Percentiles rank a stretch among this genome's conserved stretches.
These are phyloP conservation scores for Ophiostoma pallidulum DNA, from an alignment of 2,329 filamentous ascomycete species.

Conservation along the genomic window DNA sequence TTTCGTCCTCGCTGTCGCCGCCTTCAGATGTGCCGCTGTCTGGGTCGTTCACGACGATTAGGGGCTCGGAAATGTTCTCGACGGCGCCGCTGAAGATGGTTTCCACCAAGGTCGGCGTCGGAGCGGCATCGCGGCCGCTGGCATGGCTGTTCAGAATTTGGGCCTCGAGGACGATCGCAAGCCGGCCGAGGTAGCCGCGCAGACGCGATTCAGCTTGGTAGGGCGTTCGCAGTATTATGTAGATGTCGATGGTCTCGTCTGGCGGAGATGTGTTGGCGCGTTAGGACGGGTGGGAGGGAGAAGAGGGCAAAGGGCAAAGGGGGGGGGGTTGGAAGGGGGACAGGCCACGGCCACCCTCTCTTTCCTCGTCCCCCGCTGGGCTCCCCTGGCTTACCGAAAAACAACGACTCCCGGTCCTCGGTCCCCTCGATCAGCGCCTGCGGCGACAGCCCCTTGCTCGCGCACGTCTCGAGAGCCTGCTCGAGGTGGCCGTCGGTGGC, in stretches of 20 bases:
- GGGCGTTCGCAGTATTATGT: constrained; percentile 58
- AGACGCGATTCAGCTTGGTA: constrained; percentile 47
- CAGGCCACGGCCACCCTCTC: too few species aligned
- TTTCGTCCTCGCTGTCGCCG: not conserved
- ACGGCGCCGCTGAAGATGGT: constrained; percentile 49
- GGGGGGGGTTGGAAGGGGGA: too few species aligned
- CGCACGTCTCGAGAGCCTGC: constrained; percentile 32
- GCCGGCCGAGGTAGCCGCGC: constrained; percentile 48
- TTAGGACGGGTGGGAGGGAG: constrained; percentile 21
- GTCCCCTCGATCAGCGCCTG: constrained; percentile 46
- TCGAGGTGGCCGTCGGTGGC: constrained; percentile 46
- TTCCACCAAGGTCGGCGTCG: constrained; percentile 47
- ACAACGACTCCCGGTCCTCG: constrained; percentile 53
- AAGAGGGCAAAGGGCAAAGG: not conserved
- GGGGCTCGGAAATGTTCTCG: constrained; percentile 39
- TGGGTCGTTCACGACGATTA: constrained; percentile 38
- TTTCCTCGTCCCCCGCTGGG: not conserved
- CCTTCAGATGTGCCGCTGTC: constrained; percentile 18
- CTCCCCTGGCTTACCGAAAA: constrained; percentile 52
- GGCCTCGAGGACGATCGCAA: constrained; percentile 59
- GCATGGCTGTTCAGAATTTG: constrained; percentile 51
- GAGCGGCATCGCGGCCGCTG: constrained; percentile 33
- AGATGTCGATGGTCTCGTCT: constrained; percentile 67
- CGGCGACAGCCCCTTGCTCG: constrained; percentile 28
- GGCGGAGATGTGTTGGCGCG: constrained; percentile 39